Evolutionary conservation across 176 grass and related monocot genomes (phyloP).

Genomic region (Phyllostachys edulis): DNA sequence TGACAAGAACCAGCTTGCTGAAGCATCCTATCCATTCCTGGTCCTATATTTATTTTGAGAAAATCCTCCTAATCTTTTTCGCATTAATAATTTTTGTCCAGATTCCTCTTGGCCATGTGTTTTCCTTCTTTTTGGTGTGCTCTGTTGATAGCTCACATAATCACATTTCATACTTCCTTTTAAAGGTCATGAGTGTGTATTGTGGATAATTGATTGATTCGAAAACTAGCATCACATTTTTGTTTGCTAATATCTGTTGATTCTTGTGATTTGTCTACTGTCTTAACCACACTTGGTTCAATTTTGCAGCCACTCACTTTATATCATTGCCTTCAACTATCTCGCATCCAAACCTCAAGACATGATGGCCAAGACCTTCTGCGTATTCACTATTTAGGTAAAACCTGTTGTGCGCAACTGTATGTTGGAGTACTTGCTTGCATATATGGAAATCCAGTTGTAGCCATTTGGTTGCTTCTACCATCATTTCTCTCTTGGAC

Average conservation of each 20-base stretch:
- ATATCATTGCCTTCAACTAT: conserved; percentile 82
- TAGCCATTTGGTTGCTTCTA: not conserved
- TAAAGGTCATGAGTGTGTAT: not conserved
- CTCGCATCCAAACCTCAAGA: conserved; percentile 40
- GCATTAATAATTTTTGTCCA: not conserved
- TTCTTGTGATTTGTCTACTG: not conserved
- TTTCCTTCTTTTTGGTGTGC: not conserved
- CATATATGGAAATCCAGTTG: not conserved
- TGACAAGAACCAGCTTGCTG: not conserved
- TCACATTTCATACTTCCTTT: not conserved
- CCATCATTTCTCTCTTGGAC: not conserved
- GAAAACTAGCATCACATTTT: not conserved
- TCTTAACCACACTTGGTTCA: not conserved
- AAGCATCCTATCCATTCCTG: not conserved
- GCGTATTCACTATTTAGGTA: conserved; percentile 97
- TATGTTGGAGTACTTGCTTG: conserved; percentile 2
- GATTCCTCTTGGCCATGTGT: not conserved
- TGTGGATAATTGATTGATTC: not conserved
- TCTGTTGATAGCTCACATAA: not conserved
- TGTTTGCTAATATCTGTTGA: conserved; percentile 19
- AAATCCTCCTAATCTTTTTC: not conserved
- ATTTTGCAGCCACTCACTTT: conserved; percentile 77
- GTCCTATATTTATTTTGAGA: not conserved
- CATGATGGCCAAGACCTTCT: conserved; percentile 47
- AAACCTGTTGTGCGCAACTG: conserved; percentile 14